Evolutionary conservation across 2,329 filamentous ascomycete genomes (phyloP).

Genomic region (Rutstroemia sydowiana): DNA sequence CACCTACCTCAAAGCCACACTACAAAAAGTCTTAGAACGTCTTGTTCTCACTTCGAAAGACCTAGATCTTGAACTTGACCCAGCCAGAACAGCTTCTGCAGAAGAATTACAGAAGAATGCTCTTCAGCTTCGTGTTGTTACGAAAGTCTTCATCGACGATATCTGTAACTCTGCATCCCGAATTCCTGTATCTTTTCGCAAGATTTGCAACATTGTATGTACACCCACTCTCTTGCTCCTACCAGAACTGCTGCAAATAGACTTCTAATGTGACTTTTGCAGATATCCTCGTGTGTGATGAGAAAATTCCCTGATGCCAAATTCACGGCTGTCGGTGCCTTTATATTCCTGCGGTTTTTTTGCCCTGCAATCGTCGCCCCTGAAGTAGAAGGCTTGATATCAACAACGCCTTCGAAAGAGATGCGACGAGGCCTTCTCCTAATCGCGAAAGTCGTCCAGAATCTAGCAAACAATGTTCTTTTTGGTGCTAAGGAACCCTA

Average conservation of each 20-base stretch:
- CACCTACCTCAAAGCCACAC: constrained; percentile 53
- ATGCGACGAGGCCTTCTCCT: constrained; percentile 61
- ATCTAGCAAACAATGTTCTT: constrained; percentile 63
- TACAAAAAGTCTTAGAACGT: constrained; percentile 60
- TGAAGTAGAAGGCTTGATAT: constrained; percentile 59
- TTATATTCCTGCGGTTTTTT: constrained; percentile 66
- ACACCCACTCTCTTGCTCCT: not conserved
- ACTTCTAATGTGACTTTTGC: not conserved
- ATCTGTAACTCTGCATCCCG: constrained; percentile 56
- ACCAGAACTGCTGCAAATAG: too few relatives aligned
- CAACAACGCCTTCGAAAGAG: constrained; percentile 54
- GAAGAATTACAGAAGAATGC: constrained; percentile 62
- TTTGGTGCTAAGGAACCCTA: constrained; percentile 67
- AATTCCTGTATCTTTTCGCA: constrained; percentile 57
- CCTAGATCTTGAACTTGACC: constrained; percentile 61
- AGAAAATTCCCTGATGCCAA: constrained; percentile 60
- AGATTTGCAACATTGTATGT: constrained; percentile 59
- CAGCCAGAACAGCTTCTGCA: constrained; percentile 48
- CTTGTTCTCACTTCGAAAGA: constrained; percentile 61
- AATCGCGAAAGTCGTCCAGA: constrained; percentile 66
- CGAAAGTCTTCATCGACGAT: constrained; percentile 64
- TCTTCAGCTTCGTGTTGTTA: constrained; percentile 56
- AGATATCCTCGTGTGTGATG: constrained; percentile 58
- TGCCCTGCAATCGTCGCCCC: constrained; percentile 66
- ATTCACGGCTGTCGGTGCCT: constrained; percentile 64